phyloP scores from a whole-genome alignment of 1,139 yeast genomes.

The Komagataea norvegica region DNA sequence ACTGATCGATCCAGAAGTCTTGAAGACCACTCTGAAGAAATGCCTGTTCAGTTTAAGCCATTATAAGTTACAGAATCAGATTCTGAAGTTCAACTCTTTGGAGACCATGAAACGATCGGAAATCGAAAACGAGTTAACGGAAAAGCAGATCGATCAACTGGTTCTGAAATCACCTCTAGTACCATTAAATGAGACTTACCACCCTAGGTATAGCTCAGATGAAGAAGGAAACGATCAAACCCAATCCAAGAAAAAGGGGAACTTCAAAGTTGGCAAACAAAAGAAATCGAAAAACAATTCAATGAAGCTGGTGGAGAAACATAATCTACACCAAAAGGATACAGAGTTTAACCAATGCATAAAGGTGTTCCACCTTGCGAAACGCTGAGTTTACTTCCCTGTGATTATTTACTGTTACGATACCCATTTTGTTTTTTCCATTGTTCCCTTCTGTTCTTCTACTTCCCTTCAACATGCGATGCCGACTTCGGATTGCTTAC shows the following conservation, averaged over 20 bases:
- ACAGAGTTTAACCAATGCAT: conserved; percentile 17
- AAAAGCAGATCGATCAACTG: conserved; percentile 21
- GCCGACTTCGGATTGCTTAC: too few relatives aligned
- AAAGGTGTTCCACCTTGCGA: conserved; percentile 22
- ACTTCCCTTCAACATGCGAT: too few relatives aligned
- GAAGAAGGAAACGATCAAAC: conserved; percentile 1
- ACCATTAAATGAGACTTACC: conserved; percentile 4
- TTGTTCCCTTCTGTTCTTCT: not conserved
- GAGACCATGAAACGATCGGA: conserved; percentile 20
- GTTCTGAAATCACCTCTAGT: conserved; percentile 21
- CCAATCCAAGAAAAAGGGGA: conserved; percentile 1
- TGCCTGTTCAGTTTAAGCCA: conserved; percentile 20
- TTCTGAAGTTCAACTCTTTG: conserved; percentile 18
- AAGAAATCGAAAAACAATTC: conserved; percentile 1
- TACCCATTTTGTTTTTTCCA: too few relatives aligned
- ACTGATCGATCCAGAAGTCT: conserved; percentile 4
- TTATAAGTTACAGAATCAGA: conserved; percentile 20
- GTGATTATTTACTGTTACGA: too few relatives aligned
- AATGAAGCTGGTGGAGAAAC: conserved; percentile 11
- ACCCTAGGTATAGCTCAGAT: too few relatives aligned
- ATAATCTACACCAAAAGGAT: conserved; percentile 5
- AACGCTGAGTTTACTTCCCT: conserved; percentile 4
- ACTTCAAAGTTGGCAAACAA: conserved; percentile 1
- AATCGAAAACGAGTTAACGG: conserved; percentile 22
- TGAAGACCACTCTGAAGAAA: conserved; percentile 15